These are phyloP conservation scores for Luzula sylvatica DNA, from an alignment of 176 grass and related monocot genomes.

Conservation along the genomic window DNA sequence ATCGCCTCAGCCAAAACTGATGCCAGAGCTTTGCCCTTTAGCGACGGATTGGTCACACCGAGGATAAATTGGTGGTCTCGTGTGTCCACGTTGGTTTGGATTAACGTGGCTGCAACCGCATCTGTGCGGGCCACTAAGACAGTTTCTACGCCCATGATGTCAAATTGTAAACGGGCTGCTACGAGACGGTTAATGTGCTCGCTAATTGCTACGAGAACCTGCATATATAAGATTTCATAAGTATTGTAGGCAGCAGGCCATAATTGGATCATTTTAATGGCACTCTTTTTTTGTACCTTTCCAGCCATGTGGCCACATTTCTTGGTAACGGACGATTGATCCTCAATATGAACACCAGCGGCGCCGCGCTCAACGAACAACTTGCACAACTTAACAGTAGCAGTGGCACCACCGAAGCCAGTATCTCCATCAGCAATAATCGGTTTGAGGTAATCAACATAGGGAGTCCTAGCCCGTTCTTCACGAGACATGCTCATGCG, in stretches of 20 bases:
- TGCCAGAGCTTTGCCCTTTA: no score
- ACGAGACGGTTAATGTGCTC: slow-evolving; percentile 77
- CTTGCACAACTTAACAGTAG: slow-evolving; percentile 81
- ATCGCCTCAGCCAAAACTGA: slow-evolving; percentile 25
- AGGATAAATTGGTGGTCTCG: slow-evolving; percentile 72
- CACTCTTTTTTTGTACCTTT: no score
- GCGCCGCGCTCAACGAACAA: slow-evolving; percentile 81
- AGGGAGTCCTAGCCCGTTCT: neutral
- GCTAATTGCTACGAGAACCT: slow-evolving; percentile 39
- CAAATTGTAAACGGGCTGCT: slow-evolving; percentile 67
- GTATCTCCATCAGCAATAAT: slow-evolving; percentile 69
- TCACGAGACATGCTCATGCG: slow-evolving; percentile 44
- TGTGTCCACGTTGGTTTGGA: slow-evolving; percentile 70
- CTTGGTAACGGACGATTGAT: no score
- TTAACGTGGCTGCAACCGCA: slow-evolving; percentile 61
- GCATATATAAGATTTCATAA: no score
- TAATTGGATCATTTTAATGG: no score
- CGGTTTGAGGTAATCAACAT: slow-evolving; percentile 48
- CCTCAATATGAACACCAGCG: no score
- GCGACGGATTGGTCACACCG: slow-evolving; percentile 32
- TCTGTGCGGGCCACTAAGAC: slow-evolving; percentile 53
- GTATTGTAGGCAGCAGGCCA: no score
- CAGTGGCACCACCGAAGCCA: no score
- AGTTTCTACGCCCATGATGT: slow-evolving; percentile 75
- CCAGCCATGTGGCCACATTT: slow-evolving; percentile 86